Conservation (phyloP, 257 asterid genomes). For the Anisodus tanguticus region DNA sequence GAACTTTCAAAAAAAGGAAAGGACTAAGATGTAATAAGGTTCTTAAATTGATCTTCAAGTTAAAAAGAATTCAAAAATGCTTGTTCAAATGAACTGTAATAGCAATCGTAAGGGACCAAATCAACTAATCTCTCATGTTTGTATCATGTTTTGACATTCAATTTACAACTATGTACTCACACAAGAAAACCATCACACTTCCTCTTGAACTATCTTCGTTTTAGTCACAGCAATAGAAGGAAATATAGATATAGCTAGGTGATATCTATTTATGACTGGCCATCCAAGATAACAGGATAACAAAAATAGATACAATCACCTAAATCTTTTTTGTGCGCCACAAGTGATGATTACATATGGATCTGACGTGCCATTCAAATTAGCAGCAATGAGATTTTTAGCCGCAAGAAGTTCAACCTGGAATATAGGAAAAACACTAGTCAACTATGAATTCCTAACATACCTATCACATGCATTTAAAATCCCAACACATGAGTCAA, state of each 20-base stretch:
- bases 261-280: conserved; percentile 1
- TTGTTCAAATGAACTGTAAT: background rate
- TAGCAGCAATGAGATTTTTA: conserved; percentile 85
- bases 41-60: background rate
- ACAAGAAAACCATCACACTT: background rate
- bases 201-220: background rate
- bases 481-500: conserved; percentile 12
- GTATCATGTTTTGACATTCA: background rate
- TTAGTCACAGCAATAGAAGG: background rate
- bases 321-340: conserved; percentile 81
- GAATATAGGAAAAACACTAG: conserved; percentile 31
- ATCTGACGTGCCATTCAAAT: conserved; percentile 88
- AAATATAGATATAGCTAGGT: conserved; percentile 15
- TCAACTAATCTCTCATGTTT: background rate
- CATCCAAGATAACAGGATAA: conserved; percentile 21
- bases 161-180: conserved; percentile 6
- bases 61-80: background rate
- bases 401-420: conserved; percentile 97
- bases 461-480: background rate
- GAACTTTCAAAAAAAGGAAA: background rate
- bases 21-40: conserved; percentile 23
- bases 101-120: background rate
- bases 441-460: conserved; percentile 16
- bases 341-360: conserved; percentile 90
- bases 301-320: conserved; percentile 47